These are phyloP conservation scores for Pseudodiploospora longispora DNA, from an alignment of 2,329 filamentous ascomycete species.

Conservation along the genomic window DNA sequence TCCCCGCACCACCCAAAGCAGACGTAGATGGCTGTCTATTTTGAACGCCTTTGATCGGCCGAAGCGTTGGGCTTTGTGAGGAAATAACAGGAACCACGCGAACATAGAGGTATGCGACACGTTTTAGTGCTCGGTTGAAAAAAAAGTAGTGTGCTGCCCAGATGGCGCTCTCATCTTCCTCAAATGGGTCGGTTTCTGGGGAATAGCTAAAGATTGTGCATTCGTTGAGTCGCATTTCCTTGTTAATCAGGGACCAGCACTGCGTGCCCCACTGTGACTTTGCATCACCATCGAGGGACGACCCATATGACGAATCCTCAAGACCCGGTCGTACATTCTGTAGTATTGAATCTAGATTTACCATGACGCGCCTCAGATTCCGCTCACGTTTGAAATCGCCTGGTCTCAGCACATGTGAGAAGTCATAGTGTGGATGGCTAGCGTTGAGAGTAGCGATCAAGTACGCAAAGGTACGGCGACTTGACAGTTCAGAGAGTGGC, in stretches of 20 bases:
- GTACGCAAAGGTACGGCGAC: conserved; percentile 88
- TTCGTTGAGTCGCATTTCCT: conserved; percentile 85
- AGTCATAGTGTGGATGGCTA: conserved; percentile 86
- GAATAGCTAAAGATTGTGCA: conserved; percentile 87
- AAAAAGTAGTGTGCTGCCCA: conserved; percentile 98
- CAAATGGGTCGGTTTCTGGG: conserved; percentile 82
- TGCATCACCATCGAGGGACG: conserved; percentile 35
- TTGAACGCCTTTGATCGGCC: conserved; percentile 23
- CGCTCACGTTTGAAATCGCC: conserved; percentile 84
- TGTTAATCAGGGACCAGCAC: conserved; percentile 88
- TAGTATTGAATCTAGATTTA: conserved; percentile 77
- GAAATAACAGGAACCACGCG: conserved; percentile 76
- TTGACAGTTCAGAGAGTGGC: conserved; percentile 77
- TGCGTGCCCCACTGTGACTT: conserved; percentile 72
- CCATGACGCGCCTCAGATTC: conserved; percentile 73
- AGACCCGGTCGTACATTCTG: conserved; percentile 71
- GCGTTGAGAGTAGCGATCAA: conserved; percentile 94
- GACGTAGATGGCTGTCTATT: conserved; percentile 19
- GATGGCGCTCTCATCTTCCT: conserved; percentile 85
- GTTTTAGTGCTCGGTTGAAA: conserved; percentile 87
- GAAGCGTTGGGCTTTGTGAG: conserved; percentile 47
- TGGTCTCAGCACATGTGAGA: conserved; percentile 83
- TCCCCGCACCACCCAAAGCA: conserved; percentile 37
- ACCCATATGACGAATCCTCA: conserved; percentile 34
- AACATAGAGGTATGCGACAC: conserved; percentile 89